A percentile compares a stretch with the other conserved stretches of the same genome.
Conservation (phyloP, 1,139 yeast genomes). For the Kazachstania sp. region DNA sequence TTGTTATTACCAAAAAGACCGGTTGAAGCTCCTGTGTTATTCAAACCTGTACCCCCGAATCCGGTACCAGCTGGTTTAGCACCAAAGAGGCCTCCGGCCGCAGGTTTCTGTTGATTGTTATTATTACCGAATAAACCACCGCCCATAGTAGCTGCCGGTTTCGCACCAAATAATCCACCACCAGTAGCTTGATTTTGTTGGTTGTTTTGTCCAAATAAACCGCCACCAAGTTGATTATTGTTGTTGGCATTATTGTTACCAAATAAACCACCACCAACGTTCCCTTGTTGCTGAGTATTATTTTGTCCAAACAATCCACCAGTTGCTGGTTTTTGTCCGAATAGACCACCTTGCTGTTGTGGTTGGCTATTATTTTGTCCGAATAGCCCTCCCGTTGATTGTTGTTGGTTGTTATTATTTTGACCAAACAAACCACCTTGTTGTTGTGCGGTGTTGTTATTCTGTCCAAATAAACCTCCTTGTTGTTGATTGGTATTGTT, state of each 20-base stretch:
- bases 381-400: constrained; percentile 24
- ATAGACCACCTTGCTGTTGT: constrained; percentile 8
- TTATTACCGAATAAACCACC: constrained; percentile 14
- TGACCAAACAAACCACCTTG: not conserved
- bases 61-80: constrained; percentile 15
- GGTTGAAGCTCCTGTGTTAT: constrained; percentile 19
- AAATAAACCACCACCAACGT: constrained; percentile 24
- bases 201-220: constrained; percentile 8
- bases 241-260: constrained; percentile 20
- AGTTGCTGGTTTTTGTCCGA: constrained; percentile 7
- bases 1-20: constrained; percentile 19
- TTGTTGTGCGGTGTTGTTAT: constrained; percentile 3
- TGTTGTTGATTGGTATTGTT: constrained; percentile 11
- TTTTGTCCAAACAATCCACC: constrained; percentile 10
- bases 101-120: constrained; percentile 10
- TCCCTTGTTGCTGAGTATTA: constrained; percentile 8
- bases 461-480: constrained; percentile 32
- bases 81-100: constrained; percentile 31
- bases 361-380: constrained; percentile 20
- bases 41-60: constrained; percentile 23
- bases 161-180: constrained; percentile 33
- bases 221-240: constrained; percentile 4
- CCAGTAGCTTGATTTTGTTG: constrained; percentile 2
- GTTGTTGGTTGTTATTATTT: constrained; percentile 1
- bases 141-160: constrained; percentile 7